Conservation (phyloP, 169 alveolate genomes). For the Plasmodium coatneyi region DNA sequence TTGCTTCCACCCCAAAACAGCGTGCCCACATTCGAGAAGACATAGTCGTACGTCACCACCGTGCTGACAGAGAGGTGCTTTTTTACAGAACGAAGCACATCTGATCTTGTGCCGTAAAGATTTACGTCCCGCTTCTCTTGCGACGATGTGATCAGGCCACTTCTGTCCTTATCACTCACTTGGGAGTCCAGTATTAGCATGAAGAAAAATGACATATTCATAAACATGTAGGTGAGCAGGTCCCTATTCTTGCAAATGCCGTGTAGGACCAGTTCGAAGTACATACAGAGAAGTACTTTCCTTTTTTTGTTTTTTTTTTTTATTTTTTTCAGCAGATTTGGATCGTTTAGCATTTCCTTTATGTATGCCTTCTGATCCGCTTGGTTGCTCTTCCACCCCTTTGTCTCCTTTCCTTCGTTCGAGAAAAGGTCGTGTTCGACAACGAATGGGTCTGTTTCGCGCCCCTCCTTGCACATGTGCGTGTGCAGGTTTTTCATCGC, state of each 20-base stretch:
- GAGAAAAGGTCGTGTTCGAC: slow-evolving; percentile 24
- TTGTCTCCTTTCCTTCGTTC: neutral
- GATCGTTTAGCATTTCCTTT: slow-evolving; percentile 26
- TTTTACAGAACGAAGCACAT: neutral
- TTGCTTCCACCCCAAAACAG: neutral
- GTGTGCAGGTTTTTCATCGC: neutral
- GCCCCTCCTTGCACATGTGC: slow-evolving; percentile 2
- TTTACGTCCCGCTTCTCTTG: slow-evolving; percentile 9
- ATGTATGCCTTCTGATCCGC: slow-evolving; percentile 43
- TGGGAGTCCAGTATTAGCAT: slow-evolving; percentile 2
- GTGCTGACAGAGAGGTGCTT: slow-evolving; percentile 22
- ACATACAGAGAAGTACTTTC: slow-evolving; percentile 40
- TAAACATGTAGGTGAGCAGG: slow-evolving; percentile 38
- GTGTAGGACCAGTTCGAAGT: slow-evolving; percentile 44
- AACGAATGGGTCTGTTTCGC: slow-evolving; percentile 5
- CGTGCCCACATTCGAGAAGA: slow-evolving; percentile 17
- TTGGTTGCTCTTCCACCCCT: neutral
- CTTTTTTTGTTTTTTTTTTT: slow-evolving; percentile 66
- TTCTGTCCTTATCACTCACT: neutral
- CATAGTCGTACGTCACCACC: slow-evolving; percentile 18
- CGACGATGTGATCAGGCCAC: neutral
- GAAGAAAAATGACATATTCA: slow-evolving; percentile 54
- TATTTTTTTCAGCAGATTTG: slow-evolving; percentile 16
- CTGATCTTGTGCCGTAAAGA: neutral
- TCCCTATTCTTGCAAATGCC: slow-evolving; percentile 42